phyloP scores from a whole-genome alignment of 2,329 filamentous ascomycete species.

The Neonectria ditissima region DNA sequence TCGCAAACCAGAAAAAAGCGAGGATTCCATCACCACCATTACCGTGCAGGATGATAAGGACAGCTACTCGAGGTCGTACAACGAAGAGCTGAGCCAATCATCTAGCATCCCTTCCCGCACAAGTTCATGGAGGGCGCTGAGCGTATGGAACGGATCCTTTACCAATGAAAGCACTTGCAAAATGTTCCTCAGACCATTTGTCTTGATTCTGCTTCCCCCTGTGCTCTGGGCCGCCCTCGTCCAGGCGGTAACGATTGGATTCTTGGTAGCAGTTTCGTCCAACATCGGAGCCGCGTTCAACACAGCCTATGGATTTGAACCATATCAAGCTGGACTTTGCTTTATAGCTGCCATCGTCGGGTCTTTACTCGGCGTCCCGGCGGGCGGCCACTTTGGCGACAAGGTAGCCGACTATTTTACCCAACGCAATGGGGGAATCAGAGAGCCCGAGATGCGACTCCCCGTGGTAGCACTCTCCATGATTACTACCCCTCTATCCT shows the following conservation, averaged over 20 bases:
- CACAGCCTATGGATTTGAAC: slow-evolving; percentile 56
- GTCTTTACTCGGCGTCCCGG: slow-evolving; percentile 60
- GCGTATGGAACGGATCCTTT: slow-evolving; percentile 54
- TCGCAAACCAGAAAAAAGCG: slow-evolving; percentile 41
- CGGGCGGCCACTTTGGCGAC: slow-evolving; percentile 62
- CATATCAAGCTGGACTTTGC: slow-evolving; percentile 63
- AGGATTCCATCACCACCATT: slow-evolving; percentile 14
- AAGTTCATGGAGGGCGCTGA: slow-evolving; percentile 51
- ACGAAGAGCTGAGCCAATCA: slow-evolving; percentile 27
- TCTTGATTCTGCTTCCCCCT: slow-evolving; percentile 62
- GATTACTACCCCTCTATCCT: slow-evolving; percentile 60
- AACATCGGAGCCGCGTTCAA: slow-evolving; percentile 61
- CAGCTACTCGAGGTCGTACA: slow-evolving; percentile 30
- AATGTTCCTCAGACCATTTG: slow-evolving; percentile 62
- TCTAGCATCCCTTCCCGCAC: slow-evolving; percentile 33
- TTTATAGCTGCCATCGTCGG: slow-evolving; percentile 63
- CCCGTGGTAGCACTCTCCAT: slow-evolving; percentile 64
- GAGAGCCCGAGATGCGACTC: slow-evolving; percentile 71
- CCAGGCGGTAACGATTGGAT: slow-evolving; percentile 66
- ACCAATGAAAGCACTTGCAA: slow-evolving; percentile 61
- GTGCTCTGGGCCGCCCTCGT: slow-evolving; percentile 68
- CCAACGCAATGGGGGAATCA: slow-evolving; percentile 63
- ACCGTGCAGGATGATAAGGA: slow-evolving; percentile 20
- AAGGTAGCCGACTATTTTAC: slow-evolving; percentile 62
- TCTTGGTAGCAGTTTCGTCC: slow-evolving; percentile 66